phyloP scores from a whole-genome alignment of 116 monocot species.

The Iris pallida region DNA sequence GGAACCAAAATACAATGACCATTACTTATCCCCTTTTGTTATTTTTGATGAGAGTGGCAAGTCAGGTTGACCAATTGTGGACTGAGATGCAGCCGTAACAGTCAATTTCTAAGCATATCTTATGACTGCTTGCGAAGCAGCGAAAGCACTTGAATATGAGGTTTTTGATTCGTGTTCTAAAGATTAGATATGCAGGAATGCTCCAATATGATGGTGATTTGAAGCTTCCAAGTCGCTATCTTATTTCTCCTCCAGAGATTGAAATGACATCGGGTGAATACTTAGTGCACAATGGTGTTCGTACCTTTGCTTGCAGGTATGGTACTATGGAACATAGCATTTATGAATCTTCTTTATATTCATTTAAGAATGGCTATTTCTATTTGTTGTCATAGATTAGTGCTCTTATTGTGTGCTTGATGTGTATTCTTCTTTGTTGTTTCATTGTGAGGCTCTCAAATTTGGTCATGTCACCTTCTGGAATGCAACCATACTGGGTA shows the following conservation, averaged over 20 bases:
- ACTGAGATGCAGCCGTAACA: constrained; percentile 93
- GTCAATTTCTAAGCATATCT: constrained; percentile 89
- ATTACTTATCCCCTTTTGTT: constrained; percentile 87
- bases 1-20: constrained; percentile 62
- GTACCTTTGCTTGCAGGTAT: constrained; percentile 97
- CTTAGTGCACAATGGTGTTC: constrained; percentile 76
- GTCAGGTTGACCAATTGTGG: constrained; percentile 74
- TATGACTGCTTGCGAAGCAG: constrained; percentile 89
- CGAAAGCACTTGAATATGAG: constrained; percentile 86
- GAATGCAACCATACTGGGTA: no score
- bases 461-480: no score
- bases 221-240: constrained; percentile 64
- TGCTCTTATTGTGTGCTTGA: no score
- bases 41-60: constrained; percentile 76
- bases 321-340: neutral
- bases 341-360: no score
- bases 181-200: constrained; percentile 89
- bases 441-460: no score
- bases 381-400: no score
- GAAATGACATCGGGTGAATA: constrained; percentile 95
- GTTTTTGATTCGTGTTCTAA: constrained; percentile 74
- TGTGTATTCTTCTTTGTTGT: no score
- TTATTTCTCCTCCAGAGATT: constrained; percentile 88
- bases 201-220: constrained; percentile 94
- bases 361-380: no score